A percentile compares a stretch with the other conserved stretches of the same genome.
Evolutionary conservation across 2,329 filamentous ascomycete species (phyloP).

Genomic region (Aspergillus fischeri): DNA sequence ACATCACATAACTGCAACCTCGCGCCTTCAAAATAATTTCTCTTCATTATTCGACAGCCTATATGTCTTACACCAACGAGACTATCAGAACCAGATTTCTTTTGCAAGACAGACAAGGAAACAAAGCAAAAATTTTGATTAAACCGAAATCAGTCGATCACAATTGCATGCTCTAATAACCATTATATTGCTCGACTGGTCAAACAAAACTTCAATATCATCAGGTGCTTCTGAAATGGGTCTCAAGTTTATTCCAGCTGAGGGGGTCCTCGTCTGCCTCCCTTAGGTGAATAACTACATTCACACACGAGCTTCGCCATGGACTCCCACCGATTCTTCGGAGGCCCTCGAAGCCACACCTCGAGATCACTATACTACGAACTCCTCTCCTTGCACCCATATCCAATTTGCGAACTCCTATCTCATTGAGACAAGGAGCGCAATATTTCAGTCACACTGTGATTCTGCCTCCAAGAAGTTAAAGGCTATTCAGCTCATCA

Average conservation of each 20-base stretch:
- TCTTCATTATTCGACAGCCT: slow-evolving; percentile 9
- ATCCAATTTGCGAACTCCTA: background rate
- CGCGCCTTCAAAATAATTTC: background rate
- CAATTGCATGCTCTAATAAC: slow-evolving; percentile 8
- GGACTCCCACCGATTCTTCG: slow-evolving; percentile 24
- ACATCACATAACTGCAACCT: background rate
- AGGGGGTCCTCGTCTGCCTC: slow-evolving; percentile 23
- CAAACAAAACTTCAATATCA: slow-evolving; percentile 11
- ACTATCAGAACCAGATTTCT: slow-evolving; percentile 6
- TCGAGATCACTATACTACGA: slow-evolving; percentile 8
- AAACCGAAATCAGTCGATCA: slow-evolving; percentile 1
- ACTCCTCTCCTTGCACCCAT: slow-evolving; percentile 4
- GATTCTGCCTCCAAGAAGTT: background rate
- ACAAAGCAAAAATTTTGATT: background rate
- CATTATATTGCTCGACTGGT: slow-evolving; percentile 2
- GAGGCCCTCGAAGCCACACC: slow-evolving; percentile 30
- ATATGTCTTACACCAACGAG: slow-evolving; percentile 19
- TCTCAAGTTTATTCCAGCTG: slow-evolving; percentile 17
- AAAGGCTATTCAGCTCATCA: slow-evolving; percentile 6
- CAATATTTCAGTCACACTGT: background rate
- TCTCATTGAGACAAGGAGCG: background rate
- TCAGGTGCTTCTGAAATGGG: slow-evolving; percentile 19
- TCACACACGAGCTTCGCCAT: slow-evolving; percentile 26
- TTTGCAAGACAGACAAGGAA: slow-evolving; percentile 6
- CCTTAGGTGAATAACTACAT: slow-evolving; percentile 24